Evolutionary conservation across 2,329 filamentous ascomycete genomes (phyloP).

Genomic region (Cadophora sp.): DNA sequence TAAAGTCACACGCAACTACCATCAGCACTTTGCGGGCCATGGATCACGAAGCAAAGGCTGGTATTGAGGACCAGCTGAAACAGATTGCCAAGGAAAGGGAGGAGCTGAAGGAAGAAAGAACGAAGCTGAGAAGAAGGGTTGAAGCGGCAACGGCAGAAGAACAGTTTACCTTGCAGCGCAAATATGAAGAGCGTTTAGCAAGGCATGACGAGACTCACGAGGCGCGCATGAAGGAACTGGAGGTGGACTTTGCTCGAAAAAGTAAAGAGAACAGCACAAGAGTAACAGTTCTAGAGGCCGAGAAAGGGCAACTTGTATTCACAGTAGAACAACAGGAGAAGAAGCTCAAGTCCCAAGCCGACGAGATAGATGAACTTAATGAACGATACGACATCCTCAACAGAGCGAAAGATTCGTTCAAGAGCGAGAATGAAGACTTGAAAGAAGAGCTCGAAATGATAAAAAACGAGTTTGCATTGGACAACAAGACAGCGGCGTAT

Average conservation of each 20-base stretch:
- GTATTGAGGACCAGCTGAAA: background rate
- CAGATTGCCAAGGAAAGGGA: background rate
- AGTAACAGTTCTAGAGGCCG: background rate
- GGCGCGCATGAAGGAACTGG: background rate
- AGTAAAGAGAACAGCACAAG: background rate
- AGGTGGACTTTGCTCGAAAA: background rate
- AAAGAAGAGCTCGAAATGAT: background rate
- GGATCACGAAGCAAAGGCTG: background rate
- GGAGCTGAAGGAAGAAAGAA: background rate
- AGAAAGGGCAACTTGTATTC: background rate
- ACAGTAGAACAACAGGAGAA: background rate
- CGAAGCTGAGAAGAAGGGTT: background rate
- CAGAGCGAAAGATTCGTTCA: background rate
- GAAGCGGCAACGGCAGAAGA: background rate
- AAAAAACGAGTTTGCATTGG: background rate
- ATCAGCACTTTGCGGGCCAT: background rate
- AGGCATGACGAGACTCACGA: background rate
- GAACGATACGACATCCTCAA: background rate
- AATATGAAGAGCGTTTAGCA: background rate
- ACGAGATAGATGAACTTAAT: background rate
- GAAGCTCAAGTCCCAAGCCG: background rate
- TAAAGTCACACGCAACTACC: background rate
- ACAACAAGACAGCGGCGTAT: background rate
- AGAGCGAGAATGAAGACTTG: background rate
- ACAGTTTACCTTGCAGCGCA: background rate